A percentile compares a stretch with the other conserved stretches of the same genome.
phyloP scores from a whole-genome alignment of 306 rosid species.

The Ceratonia siliqua region DNA sequence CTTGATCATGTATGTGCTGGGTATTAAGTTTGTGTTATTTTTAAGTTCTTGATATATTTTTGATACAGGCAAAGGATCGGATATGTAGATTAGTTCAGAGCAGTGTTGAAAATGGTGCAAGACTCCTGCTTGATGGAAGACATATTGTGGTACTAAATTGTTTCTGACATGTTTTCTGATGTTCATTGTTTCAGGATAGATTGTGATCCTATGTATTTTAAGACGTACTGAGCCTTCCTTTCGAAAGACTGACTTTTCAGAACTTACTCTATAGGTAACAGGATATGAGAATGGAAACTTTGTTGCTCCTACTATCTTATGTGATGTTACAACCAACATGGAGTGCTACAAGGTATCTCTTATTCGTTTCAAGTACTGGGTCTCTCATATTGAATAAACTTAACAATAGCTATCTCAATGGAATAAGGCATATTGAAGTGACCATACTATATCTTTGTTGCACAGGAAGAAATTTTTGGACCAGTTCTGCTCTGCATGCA shows the following conservation, averaged over 20 bases:
- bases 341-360: constrained; percentile 65
- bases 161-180: constrained; percentile 16
- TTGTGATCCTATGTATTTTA: neutral
- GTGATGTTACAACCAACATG: constrained; percentile 59
- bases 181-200: constrained; percentile 4
- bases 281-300: constrained; percentile 75
- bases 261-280: constrained; percentile 48
- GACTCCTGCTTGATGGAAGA: constrained; percentile 73
- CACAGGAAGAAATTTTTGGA: constrained; percentile 76
- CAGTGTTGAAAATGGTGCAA: constrained; percentile 65
- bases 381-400: neutral
- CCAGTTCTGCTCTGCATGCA: constrained; percentile 73
- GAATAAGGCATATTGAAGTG: constrained; percentile 39
- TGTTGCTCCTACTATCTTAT: constrained; percentile 69
- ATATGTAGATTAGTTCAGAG: constrained; percentile 58
- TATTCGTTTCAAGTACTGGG: constrained; percentile 7
- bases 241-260: constrained; percentile 25
- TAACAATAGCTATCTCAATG: constrained; percentile 4
- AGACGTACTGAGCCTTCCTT: neutral
- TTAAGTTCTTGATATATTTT: constrained; percentile 23
- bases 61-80: constrained; percentile 56
- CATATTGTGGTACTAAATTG: constrained; percentile 48
- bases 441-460: constrained; percentile 21
- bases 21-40: neutral
- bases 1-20: neutral